Evolutionary conservation across 192 early-diverging fungal genomes (phyloP).

Genomic region (Backusella parvicylindrica): DNA sequence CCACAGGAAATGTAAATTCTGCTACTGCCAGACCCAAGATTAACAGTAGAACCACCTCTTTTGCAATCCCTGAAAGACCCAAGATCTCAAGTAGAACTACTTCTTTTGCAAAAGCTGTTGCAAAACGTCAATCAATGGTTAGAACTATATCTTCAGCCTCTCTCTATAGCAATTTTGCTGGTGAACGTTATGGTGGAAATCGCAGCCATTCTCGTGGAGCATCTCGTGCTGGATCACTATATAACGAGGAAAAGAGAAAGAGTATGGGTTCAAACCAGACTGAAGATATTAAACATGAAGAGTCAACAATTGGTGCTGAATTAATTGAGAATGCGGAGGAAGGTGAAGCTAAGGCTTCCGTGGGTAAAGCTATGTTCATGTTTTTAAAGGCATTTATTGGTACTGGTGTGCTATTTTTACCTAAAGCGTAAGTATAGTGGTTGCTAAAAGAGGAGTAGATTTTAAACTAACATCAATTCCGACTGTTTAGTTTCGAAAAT

Average conservation of each 20-base stretch:
- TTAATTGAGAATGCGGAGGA: background rate
- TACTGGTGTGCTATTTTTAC: constrained; percentile 61
- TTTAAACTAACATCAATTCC: background rate
- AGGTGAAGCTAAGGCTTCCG: constrained; percentile 39
- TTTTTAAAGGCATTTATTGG: constrained; percentile 66
- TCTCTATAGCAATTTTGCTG: constrained; percentile 30
- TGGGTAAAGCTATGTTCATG: constrained; percentile 58
- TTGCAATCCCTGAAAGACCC: constrained; percentile 10
- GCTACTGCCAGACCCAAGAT: background rate
- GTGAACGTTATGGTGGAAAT: constrained; percentile 12
- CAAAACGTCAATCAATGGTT: constrained; percentile 12
- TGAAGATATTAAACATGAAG: constrained; percentile 6
- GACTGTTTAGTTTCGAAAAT: constrained; percentile 39
- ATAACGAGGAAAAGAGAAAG: constrained; percentile 11
- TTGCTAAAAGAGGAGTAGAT: background rate
- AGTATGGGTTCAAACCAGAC: background rate
- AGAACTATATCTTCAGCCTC: constrained; percentile 28
- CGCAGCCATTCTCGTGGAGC: background rate
- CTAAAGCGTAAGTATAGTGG: constrained; percentile 34
- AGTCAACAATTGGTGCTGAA: background rate
- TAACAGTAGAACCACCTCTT: background rate
- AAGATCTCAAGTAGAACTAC: background rate
- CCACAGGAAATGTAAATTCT: background rate
- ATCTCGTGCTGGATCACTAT: background rate
- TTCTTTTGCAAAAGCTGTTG: constrained; percentile 15